These are phyloP conservation scores for Cystobasidiaceae sp. DNA, from an alignment of 1,284 basidiomycete genomes.

Conservation along the genomic window DNA sequence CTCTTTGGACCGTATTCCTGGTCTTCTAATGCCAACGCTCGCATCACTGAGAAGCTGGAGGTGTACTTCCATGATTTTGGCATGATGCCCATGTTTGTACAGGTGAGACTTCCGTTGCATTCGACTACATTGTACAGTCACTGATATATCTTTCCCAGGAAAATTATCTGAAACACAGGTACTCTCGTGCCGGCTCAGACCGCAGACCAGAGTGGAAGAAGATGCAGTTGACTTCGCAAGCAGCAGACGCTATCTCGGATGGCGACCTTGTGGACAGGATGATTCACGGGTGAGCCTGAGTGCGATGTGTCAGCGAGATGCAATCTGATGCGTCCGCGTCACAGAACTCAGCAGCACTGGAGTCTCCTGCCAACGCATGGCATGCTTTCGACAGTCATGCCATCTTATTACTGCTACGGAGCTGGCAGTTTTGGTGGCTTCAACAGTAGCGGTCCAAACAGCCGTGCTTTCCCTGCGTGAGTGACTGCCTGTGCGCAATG, in stretches of 20 bases:
- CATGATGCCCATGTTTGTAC: slow-evolving; percentile 90
- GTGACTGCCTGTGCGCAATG: slow-evolving; percentile 42
- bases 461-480: slow-evolving; percentile 67
- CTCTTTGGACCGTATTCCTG: slow-evolving; percentile 86
- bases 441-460: slow-evolving; percentile 48
- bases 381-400: slow-evolving; percentile 78
- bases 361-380: slow-evolving; percentile 89
- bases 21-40: slow-evolving; percentile 70
- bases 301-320: neutral
- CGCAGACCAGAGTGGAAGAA: slow-evolving; percentile 61
- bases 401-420: slow-evolving; percentile 76
- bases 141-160: slow-evolving; percentile 55
- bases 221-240: slow-evolving; percentile 62
- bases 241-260: slow-evolving; percentile 86
- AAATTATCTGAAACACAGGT: slow-evolving; percentile 81
- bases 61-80: slow-evolving; percentile 93
- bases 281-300: slow-evolving; percentile 73
- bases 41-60: slow-evolving; percentile 87
- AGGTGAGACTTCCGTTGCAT: slow-evolving; percentile 57
- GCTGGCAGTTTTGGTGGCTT: slow-evolving; percentile 60
- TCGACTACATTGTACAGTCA: neutral
- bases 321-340: neutral
- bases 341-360: slow-evolving; percentile 91
- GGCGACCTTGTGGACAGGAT: slow-evolving; percentile 89
- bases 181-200: slow-evolving; percentile 53